phyloP scores from a whole-genome alignment of 345 rosid genomes.

The Erodium maritimum region DNA sequence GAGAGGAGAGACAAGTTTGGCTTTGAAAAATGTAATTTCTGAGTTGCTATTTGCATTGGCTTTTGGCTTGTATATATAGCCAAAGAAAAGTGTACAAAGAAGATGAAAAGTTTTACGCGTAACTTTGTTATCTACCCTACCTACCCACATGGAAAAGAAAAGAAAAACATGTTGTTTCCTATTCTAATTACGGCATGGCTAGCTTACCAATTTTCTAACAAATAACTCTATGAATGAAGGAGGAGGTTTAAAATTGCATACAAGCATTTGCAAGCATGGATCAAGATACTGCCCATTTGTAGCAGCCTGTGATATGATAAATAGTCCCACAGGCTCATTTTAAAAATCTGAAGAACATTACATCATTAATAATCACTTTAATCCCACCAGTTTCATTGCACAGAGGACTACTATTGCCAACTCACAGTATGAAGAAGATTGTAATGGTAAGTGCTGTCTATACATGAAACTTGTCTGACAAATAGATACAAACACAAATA shows the following conservation, averaged over 20 bases:
- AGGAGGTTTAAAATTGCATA: slow-evolving; percentile 62
- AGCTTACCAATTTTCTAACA: too few relatives aligned
- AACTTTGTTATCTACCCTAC: too few relatives aligned
- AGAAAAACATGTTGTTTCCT: too few relatives aligned
- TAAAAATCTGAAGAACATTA: slow-evolving; percentile 38
- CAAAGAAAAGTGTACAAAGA: too few relatives aligned
- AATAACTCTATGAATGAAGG: slow-evolving; percentile 16
- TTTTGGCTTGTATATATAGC: too few relatives aligned
- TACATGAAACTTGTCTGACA: slow-evolving; percentile 52
- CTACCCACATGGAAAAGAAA: too few relatives aligned
- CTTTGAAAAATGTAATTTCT: too few relatives aligned
- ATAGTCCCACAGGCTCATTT: slow-evolving; percentile 67
- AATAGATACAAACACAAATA: slow-evolving; percentile 2
- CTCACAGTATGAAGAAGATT: slow-evolving; percentile 61
- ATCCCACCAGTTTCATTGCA: background rate
- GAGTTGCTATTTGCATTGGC: too few relatives aligned
- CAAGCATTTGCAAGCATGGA: slow-evolving; percentile 54
- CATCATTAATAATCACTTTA: slow-evolving; percentile 3
- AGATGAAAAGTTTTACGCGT: too few relatives aligned
- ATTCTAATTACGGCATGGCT: too few relatives aligned
- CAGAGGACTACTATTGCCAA: slow-evolving; percentile 1
- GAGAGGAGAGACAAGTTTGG: too few relatives aligned
- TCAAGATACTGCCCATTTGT: slow-evolving; percentile 58
- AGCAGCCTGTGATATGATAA: slow-evolving; percentile 67
- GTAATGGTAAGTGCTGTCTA: slow-evolving; percentile 44